Conservation (phyloP, 495 filamentous ascomycete genomes). For the Rusavskia elegans region DNA sequence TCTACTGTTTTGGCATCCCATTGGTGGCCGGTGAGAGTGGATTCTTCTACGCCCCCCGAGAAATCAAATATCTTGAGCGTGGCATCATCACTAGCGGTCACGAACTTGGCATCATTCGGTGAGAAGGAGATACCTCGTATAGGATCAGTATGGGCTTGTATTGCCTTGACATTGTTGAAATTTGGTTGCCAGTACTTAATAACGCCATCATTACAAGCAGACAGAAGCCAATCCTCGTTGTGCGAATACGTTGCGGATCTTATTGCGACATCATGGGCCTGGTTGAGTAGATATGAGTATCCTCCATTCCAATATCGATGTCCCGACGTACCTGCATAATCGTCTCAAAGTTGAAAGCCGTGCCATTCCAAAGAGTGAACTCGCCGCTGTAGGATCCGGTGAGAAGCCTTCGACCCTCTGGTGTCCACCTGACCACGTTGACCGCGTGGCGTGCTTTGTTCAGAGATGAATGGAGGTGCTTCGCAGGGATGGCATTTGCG, state of each 20-base stretch:
- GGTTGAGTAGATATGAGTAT: background rate
- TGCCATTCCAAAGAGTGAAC: conserved; percentile 97
- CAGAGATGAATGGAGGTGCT: conserved; percentile 84
- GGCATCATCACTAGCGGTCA: conserved; percentile 87
- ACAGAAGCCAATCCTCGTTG: conserved; percentile 90
- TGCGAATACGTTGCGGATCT: conserved; percentile 80
- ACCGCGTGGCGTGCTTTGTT: conserved; percentile 97
- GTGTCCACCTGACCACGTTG: conserved; percentile 95
- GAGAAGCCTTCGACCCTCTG: conserved; percentile 78
- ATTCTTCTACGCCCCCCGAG: conserved; percentile 66
- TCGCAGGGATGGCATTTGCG: conserved; percentile 70
- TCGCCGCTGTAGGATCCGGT: conserved; percentile 92
- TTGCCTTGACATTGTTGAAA: conserved; percentile 94
- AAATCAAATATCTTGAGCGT: conserved; percentile 94
- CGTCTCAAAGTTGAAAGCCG: conserved; percentile 97
- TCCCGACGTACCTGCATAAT: conserved; percentile 61
- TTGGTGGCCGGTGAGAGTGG: conserved; percentile 69
- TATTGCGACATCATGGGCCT: conserved; percentile 87
- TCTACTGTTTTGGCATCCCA: conserved; percentile 96
- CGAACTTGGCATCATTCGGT: conserved; percentile 86
- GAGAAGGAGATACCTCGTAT: conserved; percentile 86
- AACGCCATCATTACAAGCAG: conserved; percentile 83
- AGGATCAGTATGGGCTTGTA: conserved; percentile 79
- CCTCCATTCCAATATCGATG: background rate
- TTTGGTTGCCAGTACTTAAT: conserved; percentile 99